phyloP scores from a whole-genome alignment of 176 grass and related monocot species.

The Metroxylon sagu region DNA sequence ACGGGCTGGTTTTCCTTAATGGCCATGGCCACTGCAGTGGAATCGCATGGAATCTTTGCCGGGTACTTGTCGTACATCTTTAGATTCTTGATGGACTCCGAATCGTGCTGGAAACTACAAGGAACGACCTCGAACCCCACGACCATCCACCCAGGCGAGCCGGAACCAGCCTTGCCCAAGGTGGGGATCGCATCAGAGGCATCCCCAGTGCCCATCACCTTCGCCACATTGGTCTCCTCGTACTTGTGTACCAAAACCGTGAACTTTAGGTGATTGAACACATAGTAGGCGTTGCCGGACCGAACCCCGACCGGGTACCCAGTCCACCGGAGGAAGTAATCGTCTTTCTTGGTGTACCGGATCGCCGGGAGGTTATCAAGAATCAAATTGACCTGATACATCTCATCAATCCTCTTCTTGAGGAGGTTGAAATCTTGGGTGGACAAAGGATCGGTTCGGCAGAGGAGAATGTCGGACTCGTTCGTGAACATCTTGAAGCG shows the following conservation, averaged over 20 bases:
- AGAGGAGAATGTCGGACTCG: slow-evolving; percentile 29
- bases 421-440: slow-evolving; percentile 16
- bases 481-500: slow-evolving; percentile 38
- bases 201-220: slow-evolving; percentile 32
- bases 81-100: slow-evolving; percentile 19
- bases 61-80: slow-evolving; percentile 45
- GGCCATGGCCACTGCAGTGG: slow-evolving; percentile 26
- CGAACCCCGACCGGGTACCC: slow-evolving; percentile 28
- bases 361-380: slow-evolving; percentile 40
- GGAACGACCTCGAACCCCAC: slow-evolving; percentile 46
- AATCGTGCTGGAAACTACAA: slow-evolving; percentile 30
- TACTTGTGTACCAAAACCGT: slow-evolving; percentile 45
- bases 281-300: slow-evolving; percentile 12
- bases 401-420: slow-evolving; percentile 40
- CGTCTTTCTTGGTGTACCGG: slow-evolving; percentile 31
- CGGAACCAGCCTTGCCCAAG: slow-evolving; percentile 4
- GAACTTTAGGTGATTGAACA: slow-evolving; percentile 44
- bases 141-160: slow-evolving; percentile 27
- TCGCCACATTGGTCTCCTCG: slow-evolving; percentile 34
- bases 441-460: slow-evolving; percentile 19
- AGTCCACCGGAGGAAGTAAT: slow-evolving; percentile 33
- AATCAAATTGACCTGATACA: slow-evolving; percentile 43
- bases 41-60: slow-evolving; percentile 30
- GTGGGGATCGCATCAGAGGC: slow-evolving; percentile 27
- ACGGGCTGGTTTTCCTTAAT: slow-evolving; percentile 33